Base-by-base conservation (phyloP, 2,329 filamentous ascomycete species). In the Fusarium tupiense region DNA sequence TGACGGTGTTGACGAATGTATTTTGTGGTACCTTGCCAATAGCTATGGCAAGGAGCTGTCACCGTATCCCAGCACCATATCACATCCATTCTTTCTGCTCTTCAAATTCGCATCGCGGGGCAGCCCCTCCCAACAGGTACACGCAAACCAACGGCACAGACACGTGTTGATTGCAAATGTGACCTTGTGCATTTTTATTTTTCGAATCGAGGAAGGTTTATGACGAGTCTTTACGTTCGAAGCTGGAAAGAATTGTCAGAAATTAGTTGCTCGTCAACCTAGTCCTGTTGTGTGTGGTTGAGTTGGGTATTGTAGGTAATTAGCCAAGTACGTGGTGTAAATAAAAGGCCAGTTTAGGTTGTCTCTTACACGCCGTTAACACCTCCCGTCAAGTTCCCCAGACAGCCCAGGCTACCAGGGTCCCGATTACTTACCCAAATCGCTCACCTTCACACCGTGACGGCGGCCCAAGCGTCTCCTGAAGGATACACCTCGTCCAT, bases 61-160 rank as follows among this genome's bases (percentile, higher is more conserved):
- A 29, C 58, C 58, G 35, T 47, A 72, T 61, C 53, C 40, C 44
- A 67, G 62, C 31, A 67, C 57, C 64, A 26, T 59, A 69, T 69
- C 67, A 46, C 49, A 31, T 52, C 24, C 35, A n/a, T 56, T 56
- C 38, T 59, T 62, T 59, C 33, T 49, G 38, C 49, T 57, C 37
- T 47, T 67, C 37, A n/a, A 46, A 41, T 60, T 60, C 40, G 40
- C 50, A 72, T 57, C 61, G 59, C 50, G 57, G 57, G 64, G 43
- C 52, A 46, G 26, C 57, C 73, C 68, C 74, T 68, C 61, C 73
- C 67, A 58, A 47, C 61, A 24, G 31, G 49, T 74, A 58, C 67
- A 73, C 72, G 72, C 75, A 77, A 73, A 74, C 66, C 74, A 76
- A 78, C 68, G 74, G 74, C 72, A 50, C 63, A 76, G 61, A 76